Conservation (phyloP, 106 monocot genomes). For the Narthecium ossifragum region DNA sequence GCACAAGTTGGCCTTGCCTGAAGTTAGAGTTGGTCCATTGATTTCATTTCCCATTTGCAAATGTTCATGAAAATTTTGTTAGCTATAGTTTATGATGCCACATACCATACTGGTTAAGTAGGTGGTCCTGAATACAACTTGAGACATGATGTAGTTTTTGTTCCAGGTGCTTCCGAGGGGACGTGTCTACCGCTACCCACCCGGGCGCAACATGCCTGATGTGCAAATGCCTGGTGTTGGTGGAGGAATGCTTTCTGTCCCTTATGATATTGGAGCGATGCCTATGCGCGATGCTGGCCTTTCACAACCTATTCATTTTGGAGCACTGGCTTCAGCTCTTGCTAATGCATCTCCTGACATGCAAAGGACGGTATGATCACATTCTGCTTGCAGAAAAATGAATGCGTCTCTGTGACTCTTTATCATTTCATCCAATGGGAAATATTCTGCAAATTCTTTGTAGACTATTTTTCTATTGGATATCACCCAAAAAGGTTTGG, state of each 20-base stretch:
- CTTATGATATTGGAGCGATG: slow-evolving; percentile 57
- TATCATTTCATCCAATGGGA: background rate
- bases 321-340: slow-evolving; percentile 64
- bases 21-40: no score
- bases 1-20: no score
- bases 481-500: no score
- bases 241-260: slow-evolving; percentile 46
- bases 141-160: background rate
- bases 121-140: no score
- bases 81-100: no score
- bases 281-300: slow-evolving; percentile 35
- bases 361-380: slow-evolving; percentile 70
- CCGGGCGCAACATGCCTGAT: slow-evolving; percentile 48
- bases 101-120: no score
- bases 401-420: no score
- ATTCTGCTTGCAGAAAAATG: no score
- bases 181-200: slow-evolving; percentile 61
- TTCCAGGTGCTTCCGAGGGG: slow-evolving; percentile 61
- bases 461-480: no score
- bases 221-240: slow-evolving; percentile 46
- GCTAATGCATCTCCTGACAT: slow-evolving; percentile 73
- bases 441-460: no score
- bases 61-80: no score
- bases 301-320: slow-evolving; percentile 60
- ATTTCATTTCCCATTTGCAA: no score